phyloP scores from a whole-genome alignment of 129 eudicot genomes.

The Sambucus nigra region DNA sequence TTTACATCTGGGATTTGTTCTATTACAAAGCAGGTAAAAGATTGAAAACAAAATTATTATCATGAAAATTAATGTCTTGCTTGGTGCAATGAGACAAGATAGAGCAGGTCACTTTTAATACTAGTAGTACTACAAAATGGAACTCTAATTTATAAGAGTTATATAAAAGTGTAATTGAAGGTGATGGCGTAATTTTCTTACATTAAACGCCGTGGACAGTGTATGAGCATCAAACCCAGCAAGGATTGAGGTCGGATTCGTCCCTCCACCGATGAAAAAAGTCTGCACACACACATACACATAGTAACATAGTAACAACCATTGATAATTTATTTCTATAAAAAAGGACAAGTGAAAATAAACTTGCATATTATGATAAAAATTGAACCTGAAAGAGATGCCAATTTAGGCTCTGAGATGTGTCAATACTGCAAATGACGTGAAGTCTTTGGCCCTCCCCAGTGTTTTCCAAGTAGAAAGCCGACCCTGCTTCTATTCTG shows the following conservation, averaged over 20 bases:
- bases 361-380: too few species aligned
- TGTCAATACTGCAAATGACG: slow-evolving; percentile 57
- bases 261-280: slow-evolving; percentile 67
- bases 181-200: slow-evolving; percentile 18
- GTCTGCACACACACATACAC: slow-evolving; percentile 29
- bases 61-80: background rate
- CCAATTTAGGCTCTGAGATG: slow-evolving; percentile 46
- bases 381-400: slow-evolving; percentile 44
- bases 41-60: background rate
- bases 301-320: background rate
- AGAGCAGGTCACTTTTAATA: too few species aligned
- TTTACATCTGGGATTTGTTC: too few species aligned
- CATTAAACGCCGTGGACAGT: slow-evolving; percentile 62
- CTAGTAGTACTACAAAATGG: too few species aligned
- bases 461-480: slow-evolving; percentile 55
- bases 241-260: slow-evolving; percentile 49
- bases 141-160: too few species aligned
- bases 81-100: too few species aligned
- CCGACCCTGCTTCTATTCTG: slow-evolving; percentile 67
- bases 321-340: background rate
- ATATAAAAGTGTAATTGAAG: too few species aligned
- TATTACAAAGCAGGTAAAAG: too few species aligned
- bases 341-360: too few species aligned
- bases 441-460: slow-evolving; percentile 67
- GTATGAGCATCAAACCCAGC: slow-evolving; percentile 58